Conservation (phyloP, 2,329 filamentous ascomycete species). For the Alternaria ethzedia region DNA sequence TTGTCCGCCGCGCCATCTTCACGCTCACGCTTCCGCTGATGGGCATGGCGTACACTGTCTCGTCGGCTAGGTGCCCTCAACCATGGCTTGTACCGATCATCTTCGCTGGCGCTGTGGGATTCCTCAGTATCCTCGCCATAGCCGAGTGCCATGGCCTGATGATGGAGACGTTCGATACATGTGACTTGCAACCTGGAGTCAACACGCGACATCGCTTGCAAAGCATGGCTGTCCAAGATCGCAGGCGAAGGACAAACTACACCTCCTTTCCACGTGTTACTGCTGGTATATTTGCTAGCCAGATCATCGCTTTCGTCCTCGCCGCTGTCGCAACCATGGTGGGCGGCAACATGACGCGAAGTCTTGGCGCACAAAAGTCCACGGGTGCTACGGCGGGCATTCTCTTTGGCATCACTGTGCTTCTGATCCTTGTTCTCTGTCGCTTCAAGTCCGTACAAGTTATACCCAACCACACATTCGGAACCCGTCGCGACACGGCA, state of each 20-base stretch:
- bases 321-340: slow-evolving; percentile 72
- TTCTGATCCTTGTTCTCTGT: slow-evolving; percentile 67
- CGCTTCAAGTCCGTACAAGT: slow-evolving; percentile 72
- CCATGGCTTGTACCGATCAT: slow-evolving; percentile 69
- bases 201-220: slow-evolving; percentile 58
- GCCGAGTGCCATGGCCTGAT: slow-evolving; percentile 78
- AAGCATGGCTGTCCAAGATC: slow-evolving; percentile 52
- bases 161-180: slow-evolving; percentile 84
- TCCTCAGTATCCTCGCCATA: slow-evolving; percentile 74
- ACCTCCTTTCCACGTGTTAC: slow-evolving; percentile 76
- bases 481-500: slow-evolving; percentile 41
- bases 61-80: slow-evolving; percentile 65
- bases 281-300: slow-evolving; percentile 73
- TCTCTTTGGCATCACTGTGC: slow-evolving; percentile 67
- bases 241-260: slow-evolving; percentile 69
- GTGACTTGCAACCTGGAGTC: slow-evolving; percentile 76
- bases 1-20: slow-evolving; percentile 72
- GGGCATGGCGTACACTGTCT: slow-evolving; percentile 70
- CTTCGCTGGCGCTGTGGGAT: slow-evolving; percentile 71
- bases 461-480: slow-evolving; percentile 65
- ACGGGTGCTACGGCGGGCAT: slow-evolving; percentile 73
- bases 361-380: slow-evolving; percentile 69
- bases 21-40: slow-evolving; percentile 70
- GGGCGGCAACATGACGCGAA: slow-evolving; percentile 70
- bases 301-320: slow-evolving; percentile 71